These are phyloP conservation scores for Aspergillus alliaceus DNA, from an alignment of 2,329 filamentous ascomycete genomes.

Conservation along the genomic window DNA sequence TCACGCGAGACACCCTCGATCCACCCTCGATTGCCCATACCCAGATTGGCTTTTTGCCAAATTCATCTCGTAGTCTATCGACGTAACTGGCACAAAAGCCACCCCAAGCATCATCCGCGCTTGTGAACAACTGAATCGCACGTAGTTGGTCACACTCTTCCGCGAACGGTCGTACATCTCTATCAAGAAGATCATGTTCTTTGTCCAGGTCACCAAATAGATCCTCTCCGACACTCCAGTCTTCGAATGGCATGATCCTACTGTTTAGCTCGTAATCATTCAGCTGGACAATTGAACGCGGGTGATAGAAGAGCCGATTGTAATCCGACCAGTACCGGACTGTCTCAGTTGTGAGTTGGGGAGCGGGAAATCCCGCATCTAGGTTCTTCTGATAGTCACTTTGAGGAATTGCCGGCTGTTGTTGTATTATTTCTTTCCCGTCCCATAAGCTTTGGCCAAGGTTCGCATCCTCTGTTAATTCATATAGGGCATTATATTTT, in stretches of 20 bases:
- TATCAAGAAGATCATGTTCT: slow-evolving; percentile 83
- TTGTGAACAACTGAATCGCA: slow-evolving; percentile 74
- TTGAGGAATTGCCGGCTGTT: slow-evolving; percentile 64
- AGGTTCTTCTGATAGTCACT: slow-evolving; percentile 78
- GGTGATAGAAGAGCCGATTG: slow-evolving; percentile 88
- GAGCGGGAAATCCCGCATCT: slow-evolving; percentile 66
- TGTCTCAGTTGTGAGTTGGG: slow-evolving; percentile 64
- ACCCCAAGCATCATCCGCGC: slow-evolving; percentile 76
- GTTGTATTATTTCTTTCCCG: slow-evolving; percentile 67
- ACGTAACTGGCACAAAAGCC: slow-evolving; percentile 73
- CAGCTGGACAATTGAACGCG: slow-evolving; percentile 80
- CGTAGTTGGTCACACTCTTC: slow-evolving; percentile 95
- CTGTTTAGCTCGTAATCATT: slow-evolving; percentile 85
- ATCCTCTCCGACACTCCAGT: slow-evolving; percentile 70
- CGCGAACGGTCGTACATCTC: slow-evolving; percentile 83
- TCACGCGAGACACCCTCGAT: slow-evolving; percentile 55
- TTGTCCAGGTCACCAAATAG: slow-evolving; percentile 72
- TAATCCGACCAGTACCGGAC: slow-evolving; percentile 98
- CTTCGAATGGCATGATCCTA: slow-evolving; percentile 76
- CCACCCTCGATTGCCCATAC: slow-evolving; percentile 78
- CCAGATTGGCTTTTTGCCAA: slow-evolving; percentile 83
- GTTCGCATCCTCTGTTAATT: slow-evolving; percentile 47
- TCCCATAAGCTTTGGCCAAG: slow-evolving; percentile 53
- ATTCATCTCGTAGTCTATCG: slow-evolving; percentile 82
- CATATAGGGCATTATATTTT: slow-evolving; percentile 87